A percentile compares a stretch with the other conserved stretches of the same genome.
phyloP scores from a whole-genome alignment of 345 rosid species.

The Stellera chamaejasme region DNA sequence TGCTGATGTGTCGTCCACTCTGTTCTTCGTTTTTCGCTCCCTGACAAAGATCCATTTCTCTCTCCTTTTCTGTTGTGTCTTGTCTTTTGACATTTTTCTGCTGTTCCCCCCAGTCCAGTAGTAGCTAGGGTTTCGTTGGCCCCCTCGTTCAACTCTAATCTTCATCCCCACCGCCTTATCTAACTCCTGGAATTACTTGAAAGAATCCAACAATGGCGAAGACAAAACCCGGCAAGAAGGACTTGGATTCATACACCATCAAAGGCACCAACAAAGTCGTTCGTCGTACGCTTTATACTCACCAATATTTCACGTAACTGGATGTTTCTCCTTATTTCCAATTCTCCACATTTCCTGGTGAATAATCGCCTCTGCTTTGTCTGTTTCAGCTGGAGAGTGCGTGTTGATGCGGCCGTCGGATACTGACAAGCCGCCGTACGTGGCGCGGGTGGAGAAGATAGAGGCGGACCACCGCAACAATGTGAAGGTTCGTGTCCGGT shows the following conservation, averaged over 20 bases:
- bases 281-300: constrained; percentile 27
- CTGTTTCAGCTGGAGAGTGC: constrained; percentile 53
- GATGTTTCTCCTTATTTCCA: not conserved
- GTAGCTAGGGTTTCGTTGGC: constrained; percentile 19
- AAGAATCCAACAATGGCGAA: constrained; percentile 41
- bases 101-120: not conserved
- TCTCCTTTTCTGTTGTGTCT: not conserved
- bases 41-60: constrained; percentile 8
- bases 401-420: constrained; percentile 85
- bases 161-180: too few species aligned
- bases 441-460: constrained; percentile 73
- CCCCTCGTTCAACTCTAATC: not conserved
- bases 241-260: constrained; percentile 69
- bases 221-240: constrained; percentile 62
- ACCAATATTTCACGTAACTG: too few species aligned
- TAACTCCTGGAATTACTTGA: not conserved
- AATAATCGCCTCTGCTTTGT: not conserved
- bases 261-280: constrained; percentile 75
- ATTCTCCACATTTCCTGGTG: not conserved
- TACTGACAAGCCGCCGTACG: constrained; percentile 70
- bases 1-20: constrained; percentile 23
- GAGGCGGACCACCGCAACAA: constrained; percentile 76
- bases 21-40: not conserved
- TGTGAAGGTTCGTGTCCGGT: constrained; percentile 63
- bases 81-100: not conserved